Conservation (phyloP, 768 basidiomycete genomes). For the Leccinum aurantiacum region DNA sequence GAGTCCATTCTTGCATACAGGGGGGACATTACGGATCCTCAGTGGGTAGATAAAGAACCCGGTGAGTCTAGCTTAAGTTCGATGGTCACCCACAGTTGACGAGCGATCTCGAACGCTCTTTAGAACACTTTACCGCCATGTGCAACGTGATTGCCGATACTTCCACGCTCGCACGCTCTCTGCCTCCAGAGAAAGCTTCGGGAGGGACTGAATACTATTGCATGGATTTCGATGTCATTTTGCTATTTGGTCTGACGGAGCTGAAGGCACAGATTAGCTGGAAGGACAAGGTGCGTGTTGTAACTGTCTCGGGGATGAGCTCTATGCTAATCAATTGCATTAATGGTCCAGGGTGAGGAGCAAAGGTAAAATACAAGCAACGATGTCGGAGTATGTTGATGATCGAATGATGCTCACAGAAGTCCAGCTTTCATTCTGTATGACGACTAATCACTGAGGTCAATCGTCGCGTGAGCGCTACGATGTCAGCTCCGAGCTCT, state of each 20-base stretch:
- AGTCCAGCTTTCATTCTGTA: slow-evolving; percentile 25
- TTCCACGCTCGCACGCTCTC: slow-evolving; percentile 1
- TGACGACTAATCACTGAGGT: slow-evolving; percentile 8
- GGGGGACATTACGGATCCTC: slow-evolving; percentile 8
- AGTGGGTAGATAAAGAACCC: slow-evolving; percentile 16
- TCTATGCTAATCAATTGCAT: not conserved
- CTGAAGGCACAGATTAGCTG: slow-evolving; percentile 46
- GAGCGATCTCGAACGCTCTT: not conserved
- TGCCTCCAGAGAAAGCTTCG: not conserved
- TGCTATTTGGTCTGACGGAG: slow-evolving; percentile 45
- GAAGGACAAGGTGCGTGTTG: slow-evolving; percentile 29
- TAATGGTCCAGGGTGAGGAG: slow-evolving; percentile 16
- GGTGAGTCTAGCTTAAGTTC: not conserved
- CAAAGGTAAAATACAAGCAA: slow-evolving; percentile 5
- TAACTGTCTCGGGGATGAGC: not conserved
- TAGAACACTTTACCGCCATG: slow-evolving; percentile 11
- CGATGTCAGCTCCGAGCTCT: not conserved
- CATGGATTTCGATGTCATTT: slow-evolving; percentile 33
- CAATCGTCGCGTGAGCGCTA: not conserved
- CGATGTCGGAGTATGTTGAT: not conserved
- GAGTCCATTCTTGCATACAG: slow-evolving; percentile 17
- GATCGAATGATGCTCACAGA: slow-evolving; percentile 1
- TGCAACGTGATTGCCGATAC: slow-evolving; percentile 15
- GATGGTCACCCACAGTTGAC: not conserved
- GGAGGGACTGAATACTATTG: slow-evolving; percentile 13